These are phyloP conservation scores for Eremomyces bilateralis DNA, from an alignment of 495 filamentous ascomycete species.

Conservation along the genomic window DNA sequence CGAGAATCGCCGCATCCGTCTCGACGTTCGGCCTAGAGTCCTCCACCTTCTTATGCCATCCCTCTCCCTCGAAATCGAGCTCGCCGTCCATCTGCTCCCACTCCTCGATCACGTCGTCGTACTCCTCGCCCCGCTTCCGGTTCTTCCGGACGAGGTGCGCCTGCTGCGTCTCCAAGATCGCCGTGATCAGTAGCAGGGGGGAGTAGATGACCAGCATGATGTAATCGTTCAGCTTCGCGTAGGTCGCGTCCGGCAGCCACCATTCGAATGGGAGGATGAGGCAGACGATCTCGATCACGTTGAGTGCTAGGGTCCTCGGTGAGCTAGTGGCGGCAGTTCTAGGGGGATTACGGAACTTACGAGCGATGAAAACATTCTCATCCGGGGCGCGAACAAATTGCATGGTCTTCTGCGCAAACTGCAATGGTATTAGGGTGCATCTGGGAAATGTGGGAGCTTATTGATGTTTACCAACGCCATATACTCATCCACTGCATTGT, in stretches of 20 bases:
- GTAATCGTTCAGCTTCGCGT: constrained; percentile 61
- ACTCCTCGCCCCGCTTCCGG: constrained; percentile 51
- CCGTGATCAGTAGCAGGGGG: constrained; percentile 60
- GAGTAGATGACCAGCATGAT: constrained; percentile 78
- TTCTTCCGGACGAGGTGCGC: constrained; percentile 50
- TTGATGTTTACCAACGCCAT: constrained; percentile 37
- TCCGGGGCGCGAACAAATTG: constrained; percentile 91
- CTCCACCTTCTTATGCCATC: constrained; percentile 58
- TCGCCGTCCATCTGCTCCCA: constrained; percentile 67
- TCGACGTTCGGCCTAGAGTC: constrained; percentile 57
- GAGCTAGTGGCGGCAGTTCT: not conserved
- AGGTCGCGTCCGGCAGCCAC: constrained; percentile 54
- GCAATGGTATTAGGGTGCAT: no score
- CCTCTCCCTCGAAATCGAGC: constrained; percentile 56
- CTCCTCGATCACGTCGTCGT: constrained; percentile 64
- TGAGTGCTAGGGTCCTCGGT: constrained; percentile 36
- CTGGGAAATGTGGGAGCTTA: not conserved
- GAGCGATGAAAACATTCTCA: constrained; percentile 89
- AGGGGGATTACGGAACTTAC: constrained; percentile 1
- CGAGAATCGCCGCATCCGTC: constrained; percentile 41
- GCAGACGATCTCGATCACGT: constrained; percentile 70
- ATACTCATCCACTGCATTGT: constrained; percentile 85
- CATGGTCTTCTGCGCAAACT: constrained; percentile 67
- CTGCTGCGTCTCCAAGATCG: constrained; percentile 46
- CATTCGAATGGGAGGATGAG: constrained; percentile 76